Base-by-base conservation (phyloP, 805 yeast genomes). In the Babjeviella inositovora region DNA sequence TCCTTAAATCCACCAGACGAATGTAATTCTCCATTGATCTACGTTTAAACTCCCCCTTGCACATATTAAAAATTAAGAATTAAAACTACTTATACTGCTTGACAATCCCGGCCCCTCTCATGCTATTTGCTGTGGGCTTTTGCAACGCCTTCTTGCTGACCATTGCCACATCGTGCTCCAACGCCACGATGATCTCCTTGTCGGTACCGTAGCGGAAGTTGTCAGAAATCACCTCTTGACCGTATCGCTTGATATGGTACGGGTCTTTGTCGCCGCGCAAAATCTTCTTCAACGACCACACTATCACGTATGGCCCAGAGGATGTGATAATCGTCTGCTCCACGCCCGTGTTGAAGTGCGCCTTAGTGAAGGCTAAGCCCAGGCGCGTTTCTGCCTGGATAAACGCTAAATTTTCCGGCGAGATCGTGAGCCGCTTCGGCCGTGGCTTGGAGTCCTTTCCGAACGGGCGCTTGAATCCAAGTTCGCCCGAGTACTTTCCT, bases 301-400 rank as follows among this genome's bases (percentile, higher is more conserved):
- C 61, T 12, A 84, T 62, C 13, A 82, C 75, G 45, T 69, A 84
- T 11, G 85, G 87, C 3, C 94, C 94, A 2, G 74, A 57, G 4
- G 87, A 70, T 2, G 93, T 62, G 13, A 81, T 70, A 23, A 84
- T 76, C 2, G 73, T 57, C 11, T 76, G 70, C 38, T 75, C 90
- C n/a, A 65, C 26, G 19, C 82, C 82, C 13, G 74, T 58, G 43
- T 84, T 79, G 57, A 84, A 84, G 33, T 64, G 62, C 5, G 93
- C 94, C 27, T 60, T 59, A 4, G 90, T 69, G 44, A 81, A 82
- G 12, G 49, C 38, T 9, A 77, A 44, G 2, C 65, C 57, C 25
- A 49, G 45, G 21, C 54, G 53, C 2, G 68, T 57, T 22, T 60
- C 60, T 8, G 50, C 46, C 25, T 53, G 55, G 54, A 80, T 71